Conservation (phyloP, 1,139 yeast species). For the Candida sojae region DNA sequence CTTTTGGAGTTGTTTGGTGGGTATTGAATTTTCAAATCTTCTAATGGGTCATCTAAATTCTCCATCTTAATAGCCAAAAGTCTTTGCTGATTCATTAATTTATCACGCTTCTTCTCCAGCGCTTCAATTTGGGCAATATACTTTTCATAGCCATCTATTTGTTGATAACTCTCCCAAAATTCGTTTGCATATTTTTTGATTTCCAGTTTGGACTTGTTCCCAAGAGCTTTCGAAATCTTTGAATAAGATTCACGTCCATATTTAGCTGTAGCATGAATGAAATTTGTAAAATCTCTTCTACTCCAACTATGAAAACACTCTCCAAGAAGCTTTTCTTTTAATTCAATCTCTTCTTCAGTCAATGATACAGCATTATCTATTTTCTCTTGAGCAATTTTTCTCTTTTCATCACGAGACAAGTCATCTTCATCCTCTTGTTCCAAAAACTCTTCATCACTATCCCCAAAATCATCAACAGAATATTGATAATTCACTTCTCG, state of each 20-base stretch:
- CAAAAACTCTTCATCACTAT: constrained; percentile 57
- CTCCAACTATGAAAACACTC: constrained; percentile 83
- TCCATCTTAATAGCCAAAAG: constrained; percentile 66
- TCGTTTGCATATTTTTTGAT: constrained; percentile 65
- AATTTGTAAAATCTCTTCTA: constrained; percentile 84
- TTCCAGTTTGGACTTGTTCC: constrained; percentile 69
- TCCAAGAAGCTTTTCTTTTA: constrained; percentile 60
- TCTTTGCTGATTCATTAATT: constrained; percentile 63
- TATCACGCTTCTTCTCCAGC: constrained; percentile 80
- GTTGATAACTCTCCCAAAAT: constrained; percentile 74
- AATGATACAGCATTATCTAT: constrained; percentile 73
- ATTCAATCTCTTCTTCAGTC: constrained; percentile 70
- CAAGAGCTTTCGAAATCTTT: constrained; percentile 66
- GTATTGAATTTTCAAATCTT: constrained; percentile 72
- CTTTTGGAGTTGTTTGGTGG: constrained; percentile 94
- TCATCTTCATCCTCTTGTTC: constrained; percentile 48
- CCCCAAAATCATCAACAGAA: constrained; percentile 54
- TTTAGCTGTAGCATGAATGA: constrained; percentile 77
- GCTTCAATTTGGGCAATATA: constrained; percentile 83
- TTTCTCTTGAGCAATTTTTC: constrained; percentile 58
- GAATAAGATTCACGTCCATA: constrained; percentile 67
- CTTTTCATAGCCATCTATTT: constrained; percentile 84
- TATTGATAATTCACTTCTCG: constrained; percentile 73
- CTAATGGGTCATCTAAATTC: constrained; percentile 66
- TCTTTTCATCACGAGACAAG: constrained; percentile 42